Conservation (phyloP, 2,329 filamentous ascomycete species). For the Aspergillus sp. region DNA sequence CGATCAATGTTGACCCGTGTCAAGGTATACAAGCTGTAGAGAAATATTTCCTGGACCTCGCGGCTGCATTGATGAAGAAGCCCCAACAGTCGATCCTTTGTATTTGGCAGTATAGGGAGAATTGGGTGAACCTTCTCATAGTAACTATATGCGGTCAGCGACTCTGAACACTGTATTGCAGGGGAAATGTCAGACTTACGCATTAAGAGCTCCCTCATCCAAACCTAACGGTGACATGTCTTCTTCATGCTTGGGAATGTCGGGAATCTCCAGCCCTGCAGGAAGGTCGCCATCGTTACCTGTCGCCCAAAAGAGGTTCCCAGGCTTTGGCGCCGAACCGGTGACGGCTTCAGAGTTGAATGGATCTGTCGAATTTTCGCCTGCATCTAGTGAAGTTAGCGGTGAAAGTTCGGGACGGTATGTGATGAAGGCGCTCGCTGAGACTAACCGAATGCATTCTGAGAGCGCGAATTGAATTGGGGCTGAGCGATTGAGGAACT, state of each 20-base stretch:
- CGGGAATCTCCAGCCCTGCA: constrained; percentile 31
- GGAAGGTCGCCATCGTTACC: constrained; percentile 33
- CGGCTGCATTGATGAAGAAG: constrained; percentile 41
- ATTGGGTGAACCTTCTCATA: constrained; percentile 42
- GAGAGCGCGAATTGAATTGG: constrained; percentile 35
- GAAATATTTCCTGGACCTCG: constrained; percentile 42
- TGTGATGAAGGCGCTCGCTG: not conserved
- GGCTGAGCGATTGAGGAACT: constrained; percentile 43
- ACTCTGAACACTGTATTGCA: not conserved
- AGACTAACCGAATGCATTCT: constrained; percentile 35
- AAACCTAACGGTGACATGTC: constrained; percentile 37
- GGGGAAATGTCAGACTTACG: constrained; percentile 27
- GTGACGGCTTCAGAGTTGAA: constrained; percentile 39
- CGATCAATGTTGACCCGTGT: constrained; percentile 40
- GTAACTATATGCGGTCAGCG: constrained; percentile 33
- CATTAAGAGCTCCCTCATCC: constrained; percentile 41
- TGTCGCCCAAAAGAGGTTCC: constrained; percentile 41
- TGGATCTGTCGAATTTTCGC: constrained; percentile 31
- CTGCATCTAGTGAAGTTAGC: constrained; percentile 21
- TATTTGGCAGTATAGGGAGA: constrained; percentile 42
- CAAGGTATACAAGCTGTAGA: constrained; percentile 40
- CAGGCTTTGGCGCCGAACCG: constrained; percentile 33
- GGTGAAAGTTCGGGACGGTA: not conserved
- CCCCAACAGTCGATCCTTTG: constrained; percentile 37
- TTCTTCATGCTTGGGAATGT: constrained; percentile 34